Conservation (phyloP, 139 green algal genomes). For the Tetraselmis chui region DNA sequence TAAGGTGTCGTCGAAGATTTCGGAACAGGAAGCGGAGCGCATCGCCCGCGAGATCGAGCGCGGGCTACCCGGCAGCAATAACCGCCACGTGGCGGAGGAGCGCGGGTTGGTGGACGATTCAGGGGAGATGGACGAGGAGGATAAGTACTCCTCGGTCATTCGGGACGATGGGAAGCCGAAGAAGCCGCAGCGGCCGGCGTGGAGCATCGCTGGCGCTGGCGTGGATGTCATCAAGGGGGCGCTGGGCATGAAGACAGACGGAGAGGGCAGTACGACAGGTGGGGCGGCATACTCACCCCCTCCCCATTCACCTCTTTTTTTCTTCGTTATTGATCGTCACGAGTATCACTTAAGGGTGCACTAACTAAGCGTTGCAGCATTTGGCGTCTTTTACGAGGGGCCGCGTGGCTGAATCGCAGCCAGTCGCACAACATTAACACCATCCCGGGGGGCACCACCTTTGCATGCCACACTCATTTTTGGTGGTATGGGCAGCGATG, state of each 20-base stretch:
- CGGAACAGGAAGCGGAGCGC: conserved; percentile 58
- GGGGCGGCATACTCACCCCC: no score
- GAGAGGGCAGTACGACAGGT: neutral
- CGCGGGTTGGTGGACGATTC: conserved; percentile 56
- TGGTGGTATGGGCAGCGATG: conserved; percentile 6
- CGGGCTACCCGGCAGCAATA: conserved; percentile 22
- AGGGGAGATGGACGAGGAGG: conserved; percentile 77
- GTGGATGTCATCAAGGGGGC: conserved; percentile 12
- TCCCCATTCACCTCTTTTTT: neutral
- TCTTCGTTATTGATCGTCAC: no score
- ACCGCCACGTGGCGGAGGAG: conserved; percentile 77
- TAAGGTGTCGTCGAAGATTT: conserved; percentile 47
- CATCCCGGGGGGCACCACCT: no score
- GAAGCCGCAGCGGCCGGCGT: conserved; percentile 11
- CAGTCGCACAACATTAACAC: neutral
- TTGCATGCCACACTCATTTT: conserved; percentile 12
- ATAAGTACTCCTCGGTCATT: conserved; percentile 70
- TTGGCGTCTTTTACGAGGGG: neutral
- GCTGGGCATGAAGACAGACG: neutral
- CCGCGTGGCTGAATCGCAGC: neutral
- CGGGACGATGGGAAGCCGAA: conserved; percentile 8
- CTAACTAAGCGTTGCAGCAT: neutral
- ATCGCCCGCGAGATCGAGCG: conserved; percentile 77
- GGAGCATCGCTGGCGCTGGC: conserved; percentile 23
- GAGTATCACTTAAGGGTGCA: neutral